Evolutionary conservation across 345 rosid genomes (phyloP).

Genomic region (Nephelium lappaceum): DNA sequence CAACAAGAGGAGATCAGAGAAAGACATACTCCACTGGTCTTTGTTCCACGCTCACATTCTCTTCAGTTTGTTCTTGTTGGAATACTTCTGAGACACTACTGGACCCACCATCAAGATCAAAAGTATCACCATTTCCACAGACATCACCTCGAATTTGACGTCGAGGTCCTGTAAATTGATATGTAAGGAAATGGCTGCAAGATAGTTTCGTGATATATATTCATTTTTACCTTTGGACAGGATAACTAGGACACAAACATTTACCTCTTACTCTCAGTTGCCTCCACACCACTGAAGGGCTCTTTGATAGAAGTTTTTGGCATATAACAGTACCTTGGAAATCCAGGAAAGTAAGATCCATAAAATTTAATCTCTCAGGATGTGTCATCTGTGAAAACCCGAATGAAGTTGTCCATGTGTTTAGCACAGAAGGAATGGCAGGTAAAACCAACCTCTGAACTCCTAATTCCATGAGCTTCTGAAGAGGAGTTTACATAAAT

Average conservation of each 20-base stretch:
- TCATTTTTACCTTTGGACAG: background rate
- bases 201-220: background rate
- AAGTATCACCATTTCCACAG: conserved; percentile 14
- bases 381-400: conserved; percentile 67
- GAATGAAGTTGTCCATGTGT: conserved; percentile 74
- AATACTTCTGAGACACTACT: no score
- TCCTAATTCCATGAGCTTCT: conserved; percentile 68
- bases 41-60: conserved; percentile 26
- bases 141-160: conserved; percentile 25
- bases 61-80: background rate
- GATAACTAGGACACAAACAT: background rate
- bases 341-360: conserved; percentile 61
- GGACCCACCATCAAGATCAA: conserved; percentile 23
- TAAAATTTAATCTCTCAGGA: conserved; percentile 50
- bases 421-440: conserved; percentile 63
- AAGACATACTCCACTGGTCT: conserved; percentile 42
- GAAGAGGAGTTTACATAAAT: conserved; percentile 20
- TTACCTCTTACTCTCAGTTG: conserved; percentile 4
- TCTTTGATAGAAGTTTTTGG: conserved; percentile 51
- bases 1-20: no score
- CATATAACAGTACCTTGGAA: conserved; percentile 74
- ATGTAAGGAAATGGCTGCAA: conserved; percentile 7
- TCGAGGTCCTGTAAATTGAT: conserved; percentile 37
- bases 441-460: conserved; percentile 75
- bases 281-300: conserved; percentile 19